Base-by-base conservation (phyloP, 352 stramenopile genomes). In the Phytophthora vignae region DNA sequence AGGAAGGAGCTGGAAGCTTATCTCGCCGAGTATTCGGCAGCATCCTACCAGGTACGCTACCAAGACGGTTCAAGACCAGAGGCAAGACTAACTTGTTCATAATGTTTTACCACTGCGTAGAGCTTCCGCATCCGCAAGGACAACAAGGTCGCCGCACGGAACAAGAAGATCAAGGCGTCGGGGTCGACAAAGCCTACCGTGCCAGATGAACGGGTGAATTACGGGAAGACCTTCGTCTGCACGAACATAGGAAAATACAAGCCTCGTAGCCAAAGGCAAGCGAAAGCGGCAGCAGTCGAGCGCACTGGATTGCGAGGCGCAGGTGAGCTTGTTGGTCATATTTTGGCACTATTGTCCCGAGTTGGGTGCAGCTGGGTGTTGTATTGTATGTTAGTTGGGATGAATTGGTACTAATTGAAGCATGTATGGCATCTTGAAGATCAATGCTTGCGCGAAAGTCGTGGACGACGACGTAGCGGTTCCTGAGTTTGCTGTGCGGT, bases 171-270 rank as follows among this genome's bases (percentile, higher is more conserved):
- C 14, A 10, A 1, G 1, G 36, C 19, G 1, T 53, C 33, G 0
- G 15, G 15, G 7, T 68, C 52, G 3, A 59, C 14, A 33, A 9
- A 46, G 12, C 40, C 42, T 2, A 22, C 55, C 1, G 17, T 64
- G 15, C 58, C 66, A 4, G 40, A 60, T 2, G 29, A 46, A 9
- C 68, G 58, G 66, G 31, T 63, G 4, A 14, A 64, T 8, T 68
- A 73, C 36, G 27, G 38, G 0, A 73, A 68, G 17, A 60, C 66
- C 4, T 68, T 55, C 33, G 59, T 73, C 6, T 68, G 66, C 40
- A 73, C 58, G 0, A 52, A 73, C 19, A 42, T 40, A 17, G 58
- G 52, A 6, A 55, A 67, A 38, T 63, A 73, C 58, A 64, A 68
- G 15, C 5, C 52, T 21, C 50, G 29, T 15, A 42, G 52, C 0